Percentiles rank a stretch among this genome's conserved stretches.
These are phyloP conservation scores for Marasmius sp. DNA, from an alignment of 1,284 basidiomycete genomes.

Conservation along the genomic window DNA sequence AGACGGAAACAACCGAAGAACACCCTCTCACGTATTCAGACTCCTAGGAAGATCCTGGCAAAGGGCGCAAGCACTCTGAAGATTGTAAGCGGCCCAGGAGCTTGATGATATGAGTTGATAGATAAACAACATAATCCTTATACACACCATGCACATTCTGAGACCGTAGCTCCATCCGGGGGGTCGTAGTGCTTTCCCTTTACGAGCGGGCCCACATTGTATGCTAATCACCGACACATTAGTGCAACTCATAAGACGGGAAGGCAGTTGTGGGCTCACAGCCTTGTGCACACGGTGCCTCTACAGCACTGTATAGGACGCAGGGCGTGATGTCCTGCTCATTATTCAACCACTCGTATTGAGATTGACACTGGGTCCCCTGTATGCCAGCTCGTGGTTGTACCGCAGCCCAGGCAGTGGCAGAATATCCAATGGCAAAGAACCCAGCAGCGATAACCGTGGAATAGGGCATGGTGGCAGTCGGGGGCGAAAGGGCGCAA, in stretches of 20 bases:
- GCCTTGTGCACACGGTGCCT: background rate
- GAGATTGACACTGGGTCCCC: background rate
- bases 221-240: too few relatives aligned
- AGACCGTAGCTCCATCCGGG: too few relatives aligned
- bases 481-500: background rate
- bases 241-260: too few relatives aligned
- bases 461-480: background rate
- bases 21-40: background rate
- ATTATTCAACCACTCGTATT: background rate
- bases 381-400: background rate
- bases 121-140: background rate
- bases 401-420: background rate
- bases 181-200: too few relatives aligned
- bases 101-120: slow-evolving; percentile 4
- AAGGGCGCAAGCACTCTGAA: slow-evolving; percentile 21
- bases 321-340: background rate
- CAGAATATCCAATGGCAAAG: background rate
- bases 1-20: background rate
- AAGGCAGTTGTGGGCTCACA: too few relatives aligned
- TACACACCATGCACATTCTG: background rate
- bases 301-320: background rate
- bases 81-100: slow-evolving; percentile 24
- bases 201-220: too few relatives aligned
- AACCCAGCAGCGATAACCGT: background rate
- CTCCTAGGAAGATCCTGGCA: slow-evolving; percentile 11